These are phyloP conservation scores for Metschnikowia rubicola DNA, from an alignment of 805 yeast species.

Conservation along the genomic window DNA sequence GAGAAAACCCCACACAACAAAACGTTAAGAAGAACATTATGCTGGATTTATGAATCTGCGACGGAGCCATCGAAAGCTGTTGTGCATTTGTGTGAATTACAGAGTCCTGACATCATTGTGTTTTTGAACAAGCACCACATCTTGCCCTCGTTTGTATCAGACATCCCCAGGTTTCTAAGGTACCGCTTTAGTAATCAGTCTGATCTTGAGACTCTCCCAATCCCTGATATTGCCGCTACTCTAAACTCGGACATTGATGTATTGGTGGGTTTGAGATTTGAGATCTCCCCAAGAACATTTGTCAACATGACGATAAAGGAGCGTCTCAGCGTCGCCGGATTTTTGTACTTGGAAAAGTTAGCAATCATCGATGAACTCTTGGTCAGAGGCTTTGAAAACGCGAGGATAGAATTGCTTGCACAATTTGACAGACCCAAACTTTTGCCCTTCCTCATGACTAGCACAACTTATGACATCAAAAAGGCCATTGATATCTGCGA, in stretches of 20 bases:
- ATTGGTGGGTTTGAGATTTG: conserved; percentile 62
- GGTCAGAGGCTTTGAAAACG: conserved; percentile 59
- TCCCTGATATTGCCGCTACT: conserved; percentile 36
- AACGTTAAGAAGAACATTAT: conserved; percentile 41
- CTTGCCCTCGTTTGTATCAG: conserved; percentile 44
- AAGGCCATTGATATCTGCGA: conserved; percentile 68
- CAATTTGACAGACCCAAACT: conserved; percentile 54
- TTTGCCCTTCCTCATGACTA: conserved; percentile 57
- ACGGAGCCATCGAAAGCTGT: conserved; percentile 63
- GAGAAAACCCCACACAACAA: conserved; percentile 20
- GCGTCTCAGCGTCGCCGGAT: conserved; percentile 50
- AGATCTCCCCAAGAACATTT: conserved; percentile 53
- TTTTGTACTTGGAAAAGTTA: conserved; percentile 63
- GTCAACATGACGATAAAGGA: conserved; percentile 43
- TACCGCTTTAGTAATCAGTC: conserved; percentile 34
- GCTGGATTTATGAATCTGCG: conserved; percentile 52
- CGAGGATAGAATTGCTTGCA: conserved; percentile 62
- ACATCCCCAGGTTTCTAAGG: conserved; percentile 50
- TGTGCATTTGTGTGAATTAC: conserved; percentile 53
- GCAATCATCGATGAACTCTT: conserved; percentile 52
- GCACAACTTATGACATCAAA: conserved; percentile 64
- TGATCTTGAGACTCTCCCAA: conserved; percentile 39
- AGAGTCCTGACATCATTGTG: conserved; percentile 52
- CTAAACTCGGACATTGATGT: conserved; percentile 48
- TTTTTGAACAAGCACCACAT: conserved; percentile 64